Evolutionary conservation across 768 basidiomycete species (phyloP).

Genomic region (Lactarius evosmus): DNA sequence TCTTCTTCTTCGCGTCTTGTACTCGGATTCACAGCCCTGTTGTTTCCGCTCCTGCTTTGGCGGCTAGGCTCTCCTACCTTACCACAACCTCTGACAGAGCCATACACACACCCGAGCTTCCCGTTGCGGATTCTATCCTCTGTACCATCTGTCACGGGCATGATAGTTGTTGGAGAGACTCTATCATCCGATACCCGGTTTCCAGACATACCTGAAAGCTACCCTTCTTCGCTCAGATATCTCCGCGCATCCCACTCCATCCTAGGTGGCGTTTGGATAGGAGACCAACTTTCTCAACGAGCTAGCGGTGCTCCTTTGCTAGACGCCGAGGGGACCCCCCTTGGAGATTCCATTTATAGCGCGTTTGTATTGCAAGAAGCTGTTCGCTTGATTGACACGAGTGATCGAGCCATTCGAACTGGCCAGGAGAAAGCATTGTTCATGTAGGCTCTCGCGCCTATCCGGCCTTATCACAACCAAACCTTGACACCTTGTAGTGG

Average conservation of each 20-base stretch:
- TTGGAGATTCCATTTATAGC: constrained; percentile 79
- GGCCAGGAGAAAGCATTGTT: constrained; percentile 55
- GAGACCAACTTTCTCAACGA: constrained; percentile 41
- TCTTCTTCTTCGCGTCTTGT: constrained; percentile 14
- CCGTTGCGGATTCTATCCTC: constrained; percentile 67
- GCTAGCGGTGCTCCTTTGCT: constrained; percentile 34
- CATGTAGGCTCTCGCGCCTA: constrained; percentile 50
- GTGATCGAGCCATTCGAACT: constrained; percentile 38
- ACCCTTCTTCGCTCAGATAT: constrained; percentile 39
- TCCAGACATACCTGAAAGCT: constrained; percentile 18
- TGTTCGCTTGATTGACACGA: constrained; percentile 61
- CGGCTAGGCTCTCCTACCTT: constrained; percentile 48
- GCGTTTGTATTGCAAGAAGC: constrained; percentile 89
- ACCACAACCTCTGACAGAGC: constrained; percentile 47
- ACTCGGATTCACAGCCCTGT: constrained; percentile 35
- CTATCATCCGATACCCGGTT: constrained; percentile 37
- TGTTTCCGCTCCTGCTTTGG: constrained; percentile 39
- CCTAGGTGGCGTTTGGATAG: constrained; percentile 77
- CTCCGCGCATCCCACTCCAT: constrained; percentile 55
- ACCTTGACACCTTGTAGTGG: constrained; percentile 52
- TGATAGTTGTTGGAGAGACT: constrained; percentile 78
- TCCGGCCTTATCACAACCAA: not conserved
- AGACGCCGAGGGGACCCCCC: constrained; percentile 51
- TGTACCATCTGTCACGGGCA: constrained; percentile 69
- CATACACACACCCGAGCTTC: constrained; percentile 50